phyloP scores from a whole-genome alignment of 2,329 filamentous ascomycete species.

The Sporothrix euskadiensis region DNA sequence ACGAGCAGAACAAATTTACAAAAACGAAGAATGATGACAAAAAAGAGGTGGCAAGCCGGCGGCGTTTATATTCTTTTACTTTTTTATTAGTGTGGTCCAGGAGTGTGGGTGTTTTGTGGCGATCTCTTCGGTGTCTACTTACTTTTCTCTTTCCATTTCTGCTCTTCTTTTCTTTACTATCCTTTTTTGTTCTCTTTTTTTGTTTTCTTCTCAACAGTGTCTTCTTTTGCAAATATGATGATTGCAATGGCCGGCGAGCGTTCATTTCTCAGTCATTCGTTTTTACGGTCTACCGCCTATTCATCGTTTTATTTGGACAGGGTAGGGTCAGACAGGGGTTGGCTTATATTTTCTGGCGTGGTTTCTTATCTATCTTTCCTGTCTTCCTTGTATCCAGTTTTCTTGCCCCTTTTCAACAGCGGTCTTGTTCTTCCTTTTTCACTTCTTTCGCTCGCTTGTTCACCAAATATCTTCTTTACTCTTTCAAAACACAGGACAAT shows the following conservation, averaged over 20 bases:
- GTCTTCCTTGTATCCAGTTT: not conserved
- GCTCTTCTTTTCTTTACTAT: not conserved
- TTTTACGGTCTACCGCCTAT: not conserved
- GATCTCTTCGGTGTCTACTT: not conserved
- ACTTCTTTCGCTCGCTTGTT: conserved; percentile 2
- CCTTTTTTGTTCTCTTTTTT: not conserved
- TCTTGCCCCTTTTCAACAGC: not conserved
- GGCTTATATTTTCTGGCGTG: not conserved
- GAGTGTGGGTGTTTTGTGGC: not conserved
- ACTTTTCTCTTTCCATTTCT: not conserved
- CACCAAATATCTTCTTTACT: not conserved
- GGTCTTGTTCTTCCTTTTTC: not conserved
- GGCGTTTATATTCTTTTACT: not conserved
- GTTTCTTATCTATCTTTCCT: not conserved
- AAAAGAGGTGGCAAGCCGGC: not conserved
- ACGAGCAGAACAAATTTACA: not conserved
- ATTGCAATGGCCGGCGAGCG: not conserved
- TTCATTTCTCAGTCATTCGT: conserved; percentile 7
- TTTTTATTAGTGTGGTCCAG: not conserved
- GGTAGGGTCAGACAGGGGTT: not conserved
- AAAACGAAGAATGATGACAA: conserved; percentile 2
- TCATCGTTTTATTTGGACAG: not conserved
- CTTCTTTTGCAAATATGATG: not conserved
- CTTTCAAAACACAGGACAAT: conserved; percentile 7
- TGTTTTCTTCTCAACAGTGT: not conserved